phyloP scores from a whole-genome alignment of 331 rosid genomes.

The Stylosanthes scabra region DNA sequence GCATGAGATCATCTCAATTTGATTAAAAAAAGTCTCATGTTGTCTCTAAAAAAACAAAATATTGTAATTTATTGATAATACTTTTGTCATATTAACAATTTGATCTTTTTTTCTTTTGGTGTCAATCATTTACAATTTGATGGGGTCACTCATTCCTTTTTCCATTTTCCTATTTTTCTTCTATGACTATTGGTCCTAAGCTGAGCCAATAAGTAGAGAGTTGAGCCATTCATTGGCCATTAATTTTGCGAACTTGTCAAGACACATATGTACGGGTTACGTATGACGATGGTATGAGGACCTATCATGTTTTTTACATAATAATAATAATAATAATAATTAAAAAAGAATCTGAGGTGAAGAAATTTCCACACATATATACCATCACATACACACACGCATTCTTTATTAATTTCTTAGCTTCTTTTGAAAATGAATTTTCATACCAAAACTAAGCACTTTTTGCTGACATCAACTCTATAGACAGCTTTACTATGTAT shows the following conservation, averaged over 20 bases:
- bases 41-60: too few relatives aligned
- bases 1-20: too few relatives aligned
- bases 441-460: too few relatives aligned
- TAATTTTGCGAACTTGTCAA: slow-evolving; percentile 11
- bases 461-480: too few relatives aligned
- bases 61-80: too few relatives aligned
- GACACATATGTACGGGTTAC: slow-evolving; percentile 10
- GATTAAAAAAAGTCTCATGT: too few relatives aligned
- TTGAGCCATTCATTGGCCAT: not conserved
- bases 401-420: not conserved
- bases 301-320: slow-evolving; percentile 9
- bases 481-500: too few relatives aligned
- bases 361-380: not conserved
- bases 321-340: not conserved
- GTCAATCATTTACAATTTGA: too few relatives aligned
- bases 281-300: slow-evolving; percentile 30
- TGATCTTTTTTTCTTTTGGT: too few relatives aligned
- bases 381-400: not conserved
- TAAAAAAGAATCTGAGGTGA: too few relatives aligned
- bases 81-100: too few relatives aligned
- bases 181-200: not conserved
- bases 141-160: not conserved
- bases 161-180: not conserved
- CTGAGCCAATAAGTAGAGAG: not conserved
- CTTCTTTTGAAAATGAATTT: too few relatives aligned